These are phyloP conservation scores for Yarrowia yakushimensis DNA, from an alignment of 805 yeast species.

Conservation along the genomic window DNA sequence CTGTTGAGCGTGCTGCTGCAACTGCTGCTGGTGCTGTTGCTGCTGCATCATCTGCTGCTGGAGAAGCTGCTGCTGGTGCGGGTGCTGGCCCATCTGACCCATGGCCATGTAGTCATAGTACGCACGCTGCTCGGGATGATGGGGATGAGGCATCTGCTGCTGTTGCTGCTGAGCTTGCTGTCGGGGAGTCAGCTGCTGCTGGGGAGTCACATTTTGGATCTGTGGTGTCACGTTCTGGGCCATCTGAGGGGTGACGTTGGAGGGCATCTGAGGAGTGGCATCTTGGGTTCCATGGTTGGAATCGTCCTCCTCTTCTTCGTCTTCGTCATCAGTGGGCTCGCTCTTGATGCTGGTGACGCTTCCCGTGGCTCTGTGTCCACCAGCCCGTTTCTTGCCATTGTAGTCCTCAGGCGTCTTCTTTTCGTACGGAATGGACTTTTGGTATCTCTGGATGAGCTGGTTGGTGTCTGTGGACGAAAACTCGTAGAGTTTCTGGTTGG, in stretches of 20 bases:
- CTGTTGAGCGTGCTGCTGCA: conserved; percentile 7
- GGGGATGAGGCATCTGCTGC: conserved; percentile 19
- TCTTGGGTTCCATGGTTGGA: conserved; percentile 5
- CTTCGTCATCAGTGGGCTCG: conserved; percentile 26
- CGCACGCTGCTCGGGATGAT: not conserved
- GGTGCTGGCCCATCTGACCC: conserved; percentile 21
- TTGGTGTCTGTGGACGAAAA: conserved; percentile 68
- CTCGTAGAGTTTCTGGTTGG: conserved; percentile 74
- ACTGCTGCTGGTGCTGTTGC: conserved; percentile 15
- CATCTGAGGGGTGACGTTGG: conserved; percentile 14
- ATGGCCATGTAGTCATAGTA: conserved; percentile 11
- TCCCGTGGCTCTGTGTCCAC: conserved; percentile 6
- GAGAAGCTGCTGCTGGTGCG: conserved; percentile 19
- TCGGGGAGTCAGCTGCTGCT: not conserved
- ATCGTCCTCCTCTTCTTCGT: conserved; percentile 12
- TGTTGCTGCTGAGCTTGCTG: not conserved
- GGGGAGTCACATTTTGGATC: conserved; percentile 7
- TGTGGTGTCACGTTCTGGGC: conserved; percentile 17
- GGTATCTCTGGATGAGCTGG: conserved; percentile 39
- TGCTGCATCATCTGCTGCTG: conserved; percentile 21
- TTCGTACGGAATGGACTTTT: conserved; percentile 22
- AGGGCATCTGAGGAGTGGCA: conserved; percentile 20
- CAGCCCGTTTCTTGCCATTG: not conserved
- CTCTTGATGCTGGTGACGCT: conserved; percentile 22
- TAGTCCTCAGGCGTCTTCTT: conserved; percentile 22